Percentiles rank a stretch among this genome's conserved stretches.
These are phyloP conservation scores for Metarhizium guizhouense DNA, from an alignment of 2,329 filamentous ascomycete species.

Conservation along the genomic window DNA sequence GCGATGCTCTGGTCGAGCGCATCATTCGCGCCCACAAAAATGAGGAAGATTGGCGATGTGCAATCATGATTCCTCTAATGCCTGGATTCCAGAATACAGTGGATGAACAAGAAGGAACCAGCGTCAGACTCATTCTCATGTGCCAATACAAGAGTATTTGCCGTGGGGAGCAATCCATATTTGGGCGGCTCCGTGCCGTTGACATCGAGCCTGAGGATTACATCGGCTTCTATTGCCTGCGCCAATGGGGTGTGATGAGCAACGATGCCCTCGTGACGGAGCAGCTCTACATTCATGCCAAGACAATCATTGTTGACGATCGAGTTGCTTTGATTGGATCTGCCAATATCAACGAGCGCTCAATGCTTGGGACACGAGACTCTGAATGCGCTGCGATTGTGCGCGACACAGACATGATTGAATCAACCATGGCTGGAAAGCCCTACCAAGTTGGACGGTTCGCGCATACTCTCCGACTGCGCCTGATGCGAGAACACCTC, in stretches of 20 bases:
- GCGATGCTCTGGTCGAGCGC: conserved; percentile 86
- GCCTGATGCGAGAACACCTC: conserved; percentile 92
- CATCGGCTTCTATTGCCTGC: conserved; percentile 87
- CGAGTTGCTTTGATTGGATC: conserved; percentile 89
- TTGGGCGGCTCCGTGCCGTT: conserved; percentile 67
- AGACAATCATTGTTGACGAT: conserved; percentile 93
- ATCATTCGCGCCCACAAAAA: conserved; percentile 78
- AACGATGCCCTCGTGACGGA: conserved; percentile 82
- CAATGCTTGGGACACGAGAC: conserved; percentile 85
- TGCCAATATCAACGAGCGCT: conserved; percentile 97
- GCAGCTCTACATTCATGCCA: conserved; percentile 96
- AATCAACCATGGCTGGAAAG: conserved; percentile 82
- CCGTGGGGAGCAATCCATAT: conserved; percentile 84
- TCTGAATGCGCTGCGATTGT: conserved; percentile 88
- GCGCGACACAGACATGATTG: conserved; percentile 85
- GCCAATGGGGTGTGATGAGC: conserved; percentile 87
- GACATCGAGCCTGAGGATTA: conserved; percentile 92
- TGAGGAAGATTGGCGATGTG: conserved; percentile 80
- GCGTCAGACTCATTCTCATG: conserved; percentile 90
- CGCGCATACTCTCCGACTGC: conserved; percentile 83
- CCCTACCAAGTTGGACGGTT: conserved; percentile 88
- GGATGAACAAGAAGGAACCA: conserved; percentile 86
- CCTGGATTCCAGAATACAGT: conserved; percentile 98
- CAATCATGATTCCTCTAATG: conserved; percentile 88
- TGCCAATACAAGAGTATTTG: conserved; percentile 96